Conservation (phyloP, 345 rosid species). For the Punica granatum region DNA sequence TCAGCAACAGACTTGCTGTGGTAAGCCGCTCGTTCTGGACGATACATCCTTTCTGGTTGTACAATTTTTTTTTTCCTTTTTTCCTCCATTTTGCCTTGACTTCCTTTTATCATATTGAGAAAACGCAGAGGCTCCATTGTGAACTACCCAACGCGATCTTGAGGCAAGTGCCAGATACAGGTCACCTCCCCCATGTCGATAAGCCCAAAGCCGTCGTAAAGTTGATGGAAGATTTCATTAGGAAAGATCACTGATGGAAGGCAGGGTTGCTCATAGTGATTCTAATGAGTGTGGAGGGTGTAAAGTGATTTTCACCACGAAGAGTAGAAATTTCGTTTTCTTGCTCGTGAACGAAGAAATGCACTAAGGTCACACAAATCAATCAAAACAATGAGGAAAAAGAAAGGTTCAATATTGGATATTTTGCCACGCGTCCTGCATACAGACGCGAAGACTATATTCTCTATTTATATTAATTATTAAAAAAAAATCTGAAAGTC, state of each 20-base stretch:
- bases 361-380: too few species aligned
- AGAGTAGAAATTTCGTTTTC: too few species aligned
- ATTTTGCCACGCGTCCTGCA: too few species aligned
- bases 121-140: constrained; percentile 49
- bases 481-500: too few species aligned
- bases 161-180: constrained; percentile 38
- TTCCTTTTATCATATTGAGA: background rate
- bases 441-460: too few species aligned
- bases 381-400: too few species aligned
- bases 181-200: constrained; percentile 84
- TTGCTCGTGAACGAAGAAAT: too few species aligned
- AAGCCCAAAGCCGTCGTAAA: constrained; percentile 45
- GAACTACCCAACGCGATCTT: constrained; percentile 50
- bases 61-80: background rate
- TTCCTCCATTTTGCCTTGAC: background rate
- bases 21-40: constrained; percentile 26
- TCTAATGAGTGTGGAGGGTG: background rate
- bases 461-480: too few species aligned
- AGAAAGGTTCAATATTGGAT: too few species aligned
- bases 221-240: constrained; percentile 42
- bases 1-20: constrained; percentile 47
- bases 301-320: too few species aligned
- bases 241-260: constrained; percentile 7
- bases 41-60: background rate
- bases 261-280: too few species aligned